These are phyloP conservation scores for Cytospora leucostoma DNA, from an alignment of 2,329 filamentous ascomycete species.

Conservation along the genomic window DNA sequence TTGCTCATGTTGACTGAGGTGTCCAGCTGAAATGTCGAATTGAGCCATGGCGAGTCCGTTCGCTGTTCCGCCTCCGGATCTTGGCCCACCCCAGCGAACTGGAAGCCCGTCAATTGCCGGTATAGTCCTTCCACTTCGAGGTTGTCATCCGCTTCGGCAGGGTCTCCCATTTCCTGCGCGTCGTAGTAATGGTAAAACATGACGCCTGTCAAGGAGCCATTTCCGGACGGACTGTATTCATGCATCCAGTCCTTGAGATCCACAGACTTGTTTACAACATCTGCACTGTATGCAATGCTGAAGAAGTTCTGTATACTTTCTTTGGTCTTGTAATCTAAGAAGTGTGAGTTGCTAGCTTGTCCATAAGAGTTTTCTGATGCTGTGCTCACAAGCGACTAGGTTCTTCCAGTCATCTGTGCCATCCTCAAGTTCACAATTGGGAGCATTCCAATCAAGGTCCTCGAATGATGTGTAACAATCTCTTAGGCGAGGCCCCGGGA, in stretches of 20 bases:
- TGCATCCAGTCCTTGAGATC: constrained; percentile 4
- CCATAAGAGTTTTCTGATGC: background rate
- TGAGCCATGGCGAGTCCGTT: constrained; percentile 2
- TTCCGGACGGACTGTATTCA: too few species aligned
- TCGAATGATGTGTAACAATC: background rate
- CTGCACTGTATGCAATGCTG: background rate
- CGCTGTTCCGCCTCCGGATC: background rate
- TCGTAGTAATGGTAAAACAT: too few species aligned
- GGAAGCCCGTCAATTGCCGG: constrained; percentile 14
- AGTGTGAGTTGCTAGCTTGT: background rate
- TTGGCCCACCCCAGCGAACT: constrained; percentile 9
- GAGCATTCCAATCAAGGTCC: background rate
- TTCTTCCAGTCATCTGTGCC: constrained; percentile 4
- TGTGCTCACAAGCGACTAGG: constrained; percentile 1
- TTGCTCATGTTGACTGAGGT: background rate
- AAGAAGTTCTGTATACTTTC: background rate
- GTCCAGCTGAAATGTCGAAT: constrained; percentile 12
- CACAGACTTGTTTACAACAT: background rate
- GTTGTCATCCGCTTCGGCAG: too few species aligned
- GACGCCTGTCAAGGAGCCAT: too few species aligned
- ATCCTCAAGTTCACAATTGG: background rate
- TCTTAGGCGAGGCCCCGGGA: constrained; percentile 1
- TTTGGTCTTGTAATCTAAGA: constrained; percentile 1
- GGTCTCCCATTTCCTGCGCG: too few species aligned
- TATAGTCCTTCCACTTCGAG: background rate